Conservation (phyloP, 768 basidiomycete species). For the Mycena indigotica region DNA sequence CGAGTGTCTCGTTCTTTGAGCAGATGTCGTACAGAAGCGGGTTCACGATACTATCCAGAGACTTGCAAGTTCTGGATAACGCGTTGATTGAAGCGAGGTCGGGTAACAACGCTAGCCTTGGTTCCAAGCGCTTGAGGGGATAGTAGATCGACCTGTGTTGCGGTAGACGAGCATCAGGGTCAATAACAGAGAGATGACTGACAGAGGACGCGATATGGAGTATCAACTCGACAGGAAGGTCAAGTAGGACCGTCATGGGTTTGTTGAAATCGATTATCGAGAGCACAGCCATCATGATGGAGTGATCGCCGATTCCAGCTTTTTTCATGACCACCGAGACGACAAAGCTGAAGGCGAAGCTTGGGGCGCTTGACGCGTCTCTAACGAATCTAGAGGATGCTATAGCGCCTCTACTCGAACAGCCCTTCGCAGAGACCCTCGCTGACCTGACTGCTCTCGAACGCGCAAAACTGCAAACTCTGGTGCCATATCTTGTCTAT, state of each 20-base stretch:
- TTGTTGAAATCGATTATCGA: no score
- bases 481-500: constrained; percentile 80
- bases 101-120: no score
- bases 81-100: not conserved
- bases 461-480: constrained; percentile 79
- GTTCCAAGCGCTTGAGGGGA: not conserved
- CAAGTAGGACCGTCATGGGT: not conserved
- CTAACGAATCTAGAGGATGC: constrained; percentile 70
- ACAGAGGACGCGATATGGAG: not conserved
- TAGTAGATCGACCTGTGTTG: not conserved
- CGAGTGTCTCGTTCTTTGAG: not conserved
- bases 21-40: not conserved
- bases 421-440: constrained; percentile 67
- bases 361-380: constrained; percentile 54
- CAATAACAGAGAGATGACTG: not conserved
- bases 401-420: constrained; percentile 67
- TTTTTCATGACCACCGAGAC: constrained; percentile 49
- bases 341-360: constrained; percentile 45
- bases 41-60: not conserved
- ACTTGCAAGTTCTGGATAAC: not conserved
- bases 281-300: no score
- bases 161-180: not conserved
- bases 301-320: no score
- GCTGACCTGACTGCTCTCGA: constrained; percentile 69
- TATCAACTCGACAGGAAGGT: not conserved